Conservation (phyloP, 2,329 filamentous ascomycete genomes). For the Davidsoniella virescens region DNA sequence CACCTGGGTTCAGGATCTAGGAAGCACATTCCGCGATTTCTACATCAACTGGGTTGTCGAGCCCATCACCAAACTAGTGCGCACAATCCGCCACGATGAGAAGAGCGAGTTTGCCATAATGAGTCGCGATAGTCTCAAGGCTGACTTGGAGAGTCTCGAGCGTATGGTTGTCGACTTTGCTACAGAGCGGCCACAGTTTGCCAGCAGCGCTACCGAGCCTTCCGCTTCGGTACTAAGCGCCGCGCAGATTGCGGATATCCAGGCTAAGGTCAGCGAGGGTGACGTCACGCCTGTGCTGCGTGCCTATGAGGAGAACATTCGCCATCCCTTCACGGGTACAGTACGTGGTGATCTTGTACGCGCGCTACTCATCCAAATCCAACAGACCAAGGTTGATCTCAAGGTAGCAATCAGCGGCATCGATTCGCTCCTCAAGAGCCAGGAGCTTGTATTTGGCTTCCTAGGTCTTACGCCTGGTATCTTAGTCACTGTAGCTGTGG, state of each 20-base stretch:
- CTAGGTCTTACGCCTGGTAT: conserved; percentile 85
- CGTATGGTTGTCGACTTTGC: conserved; percentile 98
- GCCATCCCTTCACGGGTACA: conserved; percentile 65
- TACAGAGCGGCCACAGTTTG: conserved; percentile 55
- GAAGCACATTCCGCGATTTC: conserved; percentile 68
- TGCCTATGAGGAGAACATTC: conserved; percentile 81
- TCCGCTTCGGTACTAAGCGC: conserved; percentile 36
- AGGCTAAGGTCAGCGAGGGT: conserved; percentile 69
- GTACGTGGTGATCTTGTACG: conserved; percentile 75
- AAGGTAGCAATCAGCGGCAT: conserved; percentile 94
- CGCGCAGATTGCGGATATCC: conserved; percentile 55
- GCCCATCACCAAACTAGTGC: conserved; percentile 65
- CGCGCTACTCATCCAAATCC: conserved; percentile 85
- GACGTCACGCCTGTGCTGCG: conserved; percentile 83
- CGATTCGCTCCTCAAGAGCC: conserved; percentile 83
- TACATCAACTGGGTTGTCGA: conserved; percentile 95
- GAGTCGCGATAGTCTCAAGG: conserved; percentile 80
- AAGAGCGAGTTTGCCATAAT: conserved; percentile 91
- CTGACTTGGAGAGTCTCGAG: conserved; percentile 81
- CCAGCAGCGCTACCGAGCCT: conserved; percentile 19
- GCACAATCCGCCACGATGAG: conserved; percentile 84
- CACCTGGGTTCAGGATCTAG: conserved; percentile 65
- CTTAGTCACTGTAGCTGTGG: conserved; percentile 62
- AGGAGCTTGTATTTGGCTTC: conserved; percentile 96
- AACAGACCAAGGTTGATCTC: conserved; percentile 97